Evolutionary conservation across 306 rosid genomes (phyloP), one percentile per base, ranked within the genome.

Genomic region (Cucumis cinereus): DNA sequence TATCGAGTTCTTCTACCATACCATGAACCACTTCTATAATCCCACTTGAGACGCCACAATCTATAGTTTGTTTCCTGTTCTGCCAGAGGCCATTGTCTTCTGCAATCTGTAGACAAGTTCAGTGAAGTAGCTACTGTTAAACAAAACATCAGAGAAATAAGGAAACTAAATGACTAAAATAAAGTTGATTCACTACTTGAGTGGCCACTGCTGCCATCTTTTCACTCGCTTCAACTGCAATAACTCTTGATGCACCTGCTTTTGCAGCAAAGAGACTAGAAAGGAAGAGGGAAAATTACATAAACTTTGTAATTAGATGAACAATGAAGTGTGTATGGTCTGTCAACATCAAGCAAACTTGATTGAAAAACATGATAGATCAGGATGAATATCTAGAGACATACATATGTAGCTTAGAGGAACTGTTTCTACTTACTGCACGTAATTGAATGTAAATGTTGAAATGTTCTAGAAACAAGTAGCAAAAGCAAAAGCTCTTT

Each of bases 121-220:
- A 70, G 58, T 8, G 47, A 22, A 70, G 9, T 57, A 47, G 75
- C 36, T 70, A 28, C 55, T 24, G 38, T 47, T 24, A 45, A 47
- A 24, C 36, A 45, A 70, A 70, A 19, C 58, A 70, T 47, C 66
- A 10, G 52, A 76, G 68, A 80, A 60, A 67, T 22, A 40, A 61
- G 45, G 12, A 20, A 74, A 10, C 24, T 28, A 38, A 47, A 74
- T 61, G 40, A 23, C 38, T 40, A 75, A 33, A 73, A 22, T 61
- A 47, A 60, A 60, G 26, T 47, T 58, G 41, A 61, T 76, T 58
- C 28, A 47, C 73, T 82, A 93, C 99, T 88, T 66, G 92, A 77
- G 95, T 84, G 9, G 96, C 97, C 77, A 94, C 96, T 16, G 93
- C 84, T 45, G 96, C 96, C 99, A 94, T 94, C 89, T 90, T 94